Percentiles rank a stretch among this genome's conserved stretches.
Conservation (phyloP, 2,329 filamentous ascomycete species). For the Fusarium sp. region DNA sequence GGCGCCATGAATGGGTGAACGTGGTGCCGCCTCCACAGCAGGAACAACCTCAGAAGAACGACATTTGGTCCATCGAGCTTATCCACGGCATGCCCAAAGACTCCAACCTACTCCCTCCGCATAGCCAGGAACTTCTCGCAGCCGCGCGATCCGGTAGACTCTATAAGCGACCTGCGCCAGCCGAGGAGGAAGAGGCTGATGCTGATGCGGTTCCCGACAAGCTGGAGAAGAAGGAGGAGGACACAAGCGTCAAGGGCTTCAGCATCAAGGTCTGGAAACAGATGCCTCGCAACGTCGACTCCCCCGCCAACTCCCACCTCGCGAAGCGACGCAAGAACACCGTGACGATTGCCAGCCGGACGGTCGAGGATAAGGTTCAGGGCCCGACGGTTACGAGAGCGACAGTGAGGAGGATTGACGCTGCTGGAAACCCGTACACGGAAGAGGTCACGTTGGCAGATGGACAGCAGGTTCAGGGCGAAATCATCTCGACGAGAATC, state of each 20-base stretch:
- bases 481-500: conserved; percentile 71
- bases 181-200: conserved; percentile 66
- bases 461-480: conserved; percentile 80
- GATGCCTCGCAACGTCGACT: conserved; percentile 65
- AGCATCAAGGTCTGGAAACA: conserved; percentile 68
- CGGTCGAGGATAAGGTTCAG: conserved; percentile 54
- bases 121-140: conserved; percentile 82
- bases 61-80: conserved; percentile 77
- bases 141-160: conserved; percentile 79
- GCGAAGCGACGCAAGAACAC: conserved; percentile 69
- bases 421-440: conserved; percentile 80
- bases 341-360: conserved; percentile 63
- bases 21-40: conserved; percentile 70
- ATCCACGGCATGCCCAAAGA: conserved; percentile 86
- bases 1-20: conserved; percentile 75
- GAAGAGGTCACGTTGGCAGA: conserved; percentile 84
- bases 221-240: conserved; percentile 69
- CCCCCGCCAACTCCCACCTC: conserved; percentile 60
- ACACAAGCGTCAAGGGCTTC: conserved; percentile 62
- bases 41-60: conserved; percentile 69
- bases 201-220: conserved; percentile 59
- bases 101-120: conserved; percentile 75
- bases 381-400: conserved; percentile 74
- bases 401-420: conserved; percentile 79
- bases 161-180: conserved; percentile 73